Evolutionary conservation across 23 red algal genomes (phyloP), one percentile per base, ranked within the genome.

Genomic region (Gracilaria caudata): DNA sequence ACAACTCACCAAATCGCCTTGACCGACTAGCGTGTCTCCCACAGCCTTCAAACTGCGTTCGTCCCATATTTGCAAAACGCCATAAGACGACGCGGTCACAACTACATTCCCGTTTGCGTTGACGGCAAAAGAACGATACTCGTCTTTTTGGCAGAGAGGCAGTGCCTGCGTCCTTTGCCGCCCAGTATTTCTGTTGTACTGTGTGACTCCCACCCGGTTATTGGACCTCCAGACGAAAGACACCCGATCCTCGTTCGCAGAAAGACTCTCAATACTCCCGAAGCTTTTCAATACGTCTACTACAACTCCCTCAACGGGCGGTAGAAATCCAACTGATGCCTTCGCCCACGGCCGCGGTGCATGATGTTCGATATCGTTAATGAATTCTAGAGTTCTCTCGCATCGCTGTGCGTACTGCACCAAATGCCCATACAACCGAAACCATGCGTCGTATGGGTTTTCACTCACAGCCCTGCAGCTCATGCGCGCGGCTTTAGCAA

Each of bases 301-400:
- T 30, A 16, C 68, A 10, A 33, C 68, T 19, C 14, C 33, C 32
- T 4, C 21, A 1, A 33, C 68, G 23, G 38, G 68, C 20, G 39
- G 39, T 13, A 74, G 13, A 39, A 74, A 74, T 30, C 68, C 68
- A 8, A 7, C 38, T 24, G 68, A 74, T 28, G 33, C 68, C 28
- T 19, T 43, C 19, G 33, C 68, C 68, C 68, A 74, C 41, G 68
- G 68, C 13, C 44, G 26, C 68, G 68, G 68, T 7, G 68, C 68
- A 19, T 19, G 20, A 23, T 20, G 12, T 13, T 74, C 68, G 1
- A 74, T 38, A 7, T 74, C 44, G 20, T 74, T 13, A 14, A 74
- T 49, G 68, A 74, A 74, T 49, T 33, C 0, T 49, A 12, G 38
- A 20, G 68, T 74, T 30, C 33, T 74, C n/a, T 39, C 21, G 21